Conservation (phyloP, 106 monocot species). For the Dioscorea zingiberensis region DNA sequence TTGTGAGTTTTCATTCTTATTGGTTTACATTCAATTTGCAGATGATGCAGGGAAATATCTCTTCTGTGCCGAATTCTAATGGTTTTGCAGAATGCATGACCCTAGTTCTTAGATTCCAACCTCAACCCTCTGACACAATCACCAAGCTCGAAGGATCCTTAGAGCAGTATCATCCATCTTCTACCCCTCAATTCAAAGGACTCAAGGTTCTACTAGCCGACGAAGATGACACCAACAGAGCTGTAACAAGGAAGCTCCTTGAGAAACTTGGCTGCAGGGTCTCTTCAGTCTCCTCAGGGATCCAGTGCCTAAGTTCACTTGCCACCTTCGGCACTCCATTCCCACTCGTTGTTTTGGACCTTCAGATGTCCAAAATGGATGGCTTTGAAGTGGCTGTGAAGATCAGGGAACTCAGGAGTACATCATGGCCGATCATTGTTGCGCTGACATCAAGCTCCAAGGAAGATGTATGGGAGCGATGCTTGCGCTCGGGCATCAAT, state of each 20-base stretch:
- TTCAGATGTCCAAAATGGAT: conserved; percentile 23
- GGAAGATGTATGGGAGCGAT: conserved; percentile 34
- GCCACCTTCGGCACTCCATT: conserved; percentile 8
- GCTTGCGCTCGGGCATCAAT: conserved; percentile 29
- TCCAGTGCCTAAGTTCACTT: conserved; percentile 22
- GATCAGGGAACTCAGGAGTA: conserved; percentile 23
- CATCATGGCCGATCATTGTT: conserved; percentile 19
- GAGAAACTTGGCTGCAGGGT: conserved; percentile 46
- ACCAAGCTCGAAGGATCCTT: neutral
- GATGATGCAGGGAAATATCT: conserved; percentile 60
- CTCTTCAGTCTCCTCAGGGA: conserved; percentile 17
- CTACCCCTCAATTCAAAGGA: conserved; percentile 20
- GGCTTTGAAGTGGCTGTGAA: conserved; percentile 24
- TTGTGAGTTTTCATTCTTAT: too few species aligned
- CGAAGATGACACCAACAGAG: conserved; percentile 24
- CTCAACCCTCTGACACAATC: neutral
- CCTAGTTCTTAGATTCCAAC: conserved; percentile 31
- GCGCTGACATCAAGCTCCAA: conserved; percentile 24
- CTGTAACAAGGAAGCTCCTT: conserved; percentile 30
- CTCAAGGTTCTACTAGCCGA: conserved; percentile 32
- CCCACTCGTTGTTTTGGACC: conserved; percentile 31
- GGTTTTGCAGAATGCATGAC: conserved; percentile 26
- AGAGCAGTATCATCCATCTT: neutral
- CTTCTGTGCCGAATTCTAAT: conserved; percentile 21
- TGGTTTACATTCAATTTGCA: conserved; percentile 9